Percentiles rank a stretch among this genome's conserved stretches.
Evolutionary conservation across 768 basidiomycete species (phyloP).

Genomic region (Rhizopogon rudus): DNA sequence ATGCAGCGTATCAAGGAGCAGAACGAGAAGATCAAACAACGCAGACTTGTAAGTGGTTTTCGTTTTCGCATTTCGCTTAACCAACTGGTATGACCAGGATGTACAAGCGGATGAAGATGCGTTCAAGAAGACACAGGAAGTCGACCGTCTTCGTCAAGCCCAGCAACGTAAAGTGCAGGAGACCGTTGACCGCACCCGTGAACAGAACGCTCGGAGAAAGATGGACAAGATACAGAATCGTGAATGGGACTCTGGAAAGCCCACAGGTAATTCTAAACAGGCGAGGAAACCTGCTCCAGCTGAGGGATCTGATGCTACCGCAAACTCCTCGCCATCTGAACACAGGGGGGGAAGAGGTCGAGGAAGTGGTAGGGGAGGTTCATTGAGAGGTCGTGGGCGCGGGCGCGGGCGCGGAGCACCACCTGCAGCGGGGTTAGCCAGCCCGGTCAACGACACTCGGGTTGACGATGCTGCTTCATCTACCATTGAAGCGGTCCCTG

Average conservation of each 20-base stretch:
- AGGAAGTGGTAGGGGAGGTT: constrained; percentile 27
- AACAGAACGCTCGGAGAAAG: constrained; percentile 76
- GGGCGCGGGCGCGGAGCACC: constrained; percentile 24
- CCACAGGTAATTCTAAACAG: constrained; percentile 16
- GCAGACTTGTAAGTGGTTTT: constrained; percentile 44
- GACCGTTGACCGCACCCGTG: constrained; percentile 62
- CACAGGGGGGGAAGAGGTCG: constrained; percentile 24
- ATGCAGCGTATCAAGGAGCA: constrained; percentile 69
- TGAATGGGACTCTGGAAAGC: constrained; percentile 84
- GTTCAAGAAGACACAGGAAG: constrained; percentile 65
- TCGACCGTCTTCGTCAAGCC: constrained; percentile 53
- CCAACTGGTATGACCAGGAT: constrained; percentile 40
- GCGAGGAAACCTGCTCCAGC: constrained; percentile 5
- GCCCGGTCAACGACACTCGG: not conserved
- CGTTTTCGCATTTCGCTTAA: not conserved
- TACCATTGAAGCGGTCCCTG: not conserved
- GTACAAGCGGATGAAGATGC: constrained; percentile 80
- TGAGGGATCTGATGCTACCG: constrained; percentile 3
- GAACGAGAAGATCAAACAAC: constrained; percentile 74
- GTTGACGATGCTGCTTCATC: not conserved
- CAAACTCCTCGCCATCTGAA: constrained; percentile 9
- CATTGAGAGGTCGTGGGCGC: constrained; percentile 31
- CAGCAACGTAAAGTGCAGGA: constrained; percentile 64
- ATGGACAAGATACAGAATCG: constrained; percentile 74
- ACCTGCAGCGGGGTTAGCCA: not conserved